Base-by-base conservation (phyloP, 106 monocot species). In the Hemerocallis citrina region DNA sequence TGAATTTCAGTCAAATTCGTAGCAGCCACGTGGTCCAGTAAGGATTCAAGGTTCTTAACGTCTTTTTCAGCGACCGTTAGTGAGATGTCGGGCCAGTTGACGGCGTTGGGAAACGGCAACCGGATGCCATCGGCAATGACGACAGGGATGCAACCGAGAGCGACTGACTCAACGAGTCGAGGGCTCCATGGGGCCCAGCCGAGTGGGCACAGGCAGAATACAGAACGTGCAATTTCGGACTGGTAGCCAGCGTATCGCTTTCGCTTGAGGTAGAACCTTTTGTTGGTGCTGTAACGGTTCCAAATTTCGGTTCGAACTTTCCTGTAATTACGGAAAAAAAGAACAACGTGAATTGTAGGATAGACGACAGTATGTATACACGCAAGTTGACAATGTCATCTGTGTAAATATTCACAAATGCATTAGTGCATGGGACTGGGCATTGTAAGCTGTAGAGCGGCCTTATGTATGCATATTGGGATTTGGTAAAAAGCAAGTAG, bases 101-200 rank as follows among this genome's bases (percentile, higher is more conserved):
- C 67, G 21, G 52, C 72, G 10, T 62, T 52, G 27, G 78, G 68
- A 58, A 91, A 98, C 7, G 96, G 91, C 21, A 98, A 72, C 1
- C 81, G 78, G 59, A 98, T 91, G 7, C 75, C 79, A 55, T 98
- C 96, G 27, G 91, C 96, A 31, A 98, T 82, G 61, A 98, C 56
- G 50, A 98, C 90, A 19, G 96, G 91, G 0, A 98, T 75, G 84
- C 96, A 98, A 1, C 96, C 96, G 21, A 98, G 84, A 4, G 75
- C 69, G 12, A 91, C 91, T 35, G 96, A 65, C 63, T 98, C 96
- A 7, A 98, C 96, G 13, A 98, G 63, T 21, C 96, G 73, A 5
- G 96, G 96, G 57, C 96, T 98, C 96, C 90, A 98, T 10, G 96
- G 96, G 3, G 95, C 95, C 95, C 95, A 96, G 28, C 96, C 91